Evolutionary conservation across 495 filamentous ascomycete species (phyloP).

Genomic region (Penicillium crystallinum): DNA sequence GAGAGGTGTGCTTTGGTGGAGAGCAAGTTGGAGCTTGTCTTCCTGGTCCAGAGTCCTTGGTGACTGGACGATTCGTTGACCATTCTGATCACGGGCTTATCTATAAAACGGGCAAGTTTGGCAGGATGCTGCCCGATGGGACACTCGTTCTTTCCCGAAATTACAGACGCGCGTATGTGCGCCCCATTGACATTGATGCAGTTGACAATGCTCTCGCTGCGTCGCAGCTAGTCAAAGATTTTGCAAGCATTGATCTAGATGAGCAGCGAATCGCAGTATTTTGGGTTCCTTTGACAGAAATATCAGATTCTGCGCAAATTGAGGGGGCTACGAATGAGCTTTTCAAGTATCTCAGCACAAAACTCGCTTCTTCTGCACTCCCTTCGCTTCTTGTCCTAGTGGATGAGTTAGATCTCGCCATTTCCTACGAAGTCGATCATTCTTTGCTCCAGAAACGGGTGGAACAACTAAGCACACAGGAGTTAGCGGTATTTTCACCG

Average conservation of each 20-base stretch:
- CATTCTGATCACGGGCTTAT: slow-evolving; percentile 62
- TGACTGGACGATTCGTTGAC: slow-evolving; percentile 54
- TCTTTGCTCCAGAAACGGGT: slow-evolving; percentile 32
- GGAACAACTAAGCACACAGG: slow-evolving; percentile 14
- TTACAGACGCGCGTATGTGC: slow-evolving; percentile 64
- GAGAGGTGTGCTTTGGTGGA: slow-evolving; percentile 81
- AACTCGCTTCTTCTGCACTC: slow-evolving; percentile 62
- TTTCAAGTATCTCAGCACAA: slow-evolving; percentile 34
- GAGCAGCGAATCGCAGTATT: slow-evolving; percentile 52
- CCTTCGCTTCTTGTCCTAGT: slow-evolving; percentile 65
- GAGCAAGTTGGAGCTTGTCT: slow-evolving; percentile 55
- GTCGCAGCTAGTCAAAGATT: slow-evolving; percentile 41
- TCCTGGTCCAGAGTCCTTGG: slow-evolving; percentile 46
- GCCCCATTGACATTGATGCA: slow-evolving; percentile 62
- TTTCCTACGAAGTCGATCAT: slow-evolving; percentile 60
- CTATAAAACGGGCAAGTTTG: slow-evolving; percentile 68
- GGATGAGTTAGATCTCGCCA: slow-evolving; percentile 55
- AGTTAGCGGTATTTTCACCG: slow-evolving; percentile 24
- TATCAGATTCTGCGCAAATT: background rate
- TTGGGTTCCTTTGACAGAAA: slow-evolving; percentile 41
- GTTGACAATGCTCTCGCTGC: slow-evolving; percentile 53
- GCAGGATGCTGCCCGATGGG: slow-evolving; percentile 64
- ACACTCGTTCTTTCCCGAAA: slow-evolving; percentile 55
- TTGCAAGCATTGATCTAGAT: slow-evolving; percentile 43
- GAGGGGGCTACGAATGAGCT: slow-evolving; percentile 27